Percentiles rank a stretch among this genome's conserved stretches.
Conservation (phyloP, 352 stramenopile genomes). For the Pythium diclinum region DNA sequence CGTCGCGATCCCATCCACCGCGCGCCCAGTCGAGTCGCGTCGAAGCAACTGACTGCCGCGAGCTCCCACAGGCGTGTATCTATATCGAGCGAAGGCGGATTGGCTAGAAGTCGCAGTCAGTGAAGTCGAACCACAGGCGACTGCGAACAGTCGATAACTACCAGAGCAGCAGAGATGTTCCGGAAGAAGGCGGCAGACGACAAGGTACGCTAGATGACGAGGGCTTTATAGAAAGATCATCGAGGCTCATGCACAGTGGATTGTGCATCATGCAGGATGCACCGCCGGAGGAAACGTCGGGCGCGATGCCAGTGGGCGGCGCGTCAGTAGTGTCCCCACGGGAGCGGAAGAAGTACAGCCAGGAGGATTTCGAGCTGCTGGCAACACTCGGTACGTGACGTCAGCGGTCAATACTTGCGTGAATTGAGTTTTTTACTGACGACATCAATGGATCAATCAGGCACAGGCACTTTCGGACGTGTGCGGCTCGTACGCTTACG, state of each 20-base stretch:
- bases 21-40: not conserved
- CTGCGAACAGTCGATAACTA: not conserved
- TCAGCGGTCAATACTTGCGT: no score
- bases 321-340: slow-evolving; percentile 9
- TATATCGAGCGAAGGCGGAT: not conserved
- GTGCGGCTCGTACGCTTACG: slow-evolving; percentile 92
- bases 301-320: slow-evolving; percentile 37
- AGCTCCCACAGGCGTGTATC: slow-evolving; percentile 3
- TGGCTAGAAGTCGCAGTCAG: slow-evolving; percentile 2
- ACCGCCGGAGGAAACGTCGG: slow-evolving; percentile 49
- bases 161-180: slow-evolving; percentile 28
- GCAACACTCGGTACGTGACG: slow-evolving; percentile 51
- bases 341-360: slow-evolving; percentile 41
- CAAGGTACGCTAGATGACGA: slow-evolving; percentile 24
- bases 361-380: slow-evolving; percentile 77
- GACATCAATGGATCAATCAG: slow-evolving; percentile 17
- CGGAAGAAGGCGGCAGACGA: slow-evolving; percentile 39
- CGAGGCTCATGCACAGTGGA: not conserved
- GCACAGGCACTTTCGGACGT: slow-evolving; percentile 95
- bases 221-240: slow-evolving; percentile 17
- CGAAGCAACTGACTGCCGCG: not conserved
- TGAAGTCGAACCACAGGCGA: not conserved
- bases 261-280: slow-evolving; percentile 27
- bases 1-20: not conserved
- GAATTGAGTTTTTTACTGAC: no score